Evolutionary conservation across 2,329 filamentous ascomycete species (phyloP).

Genomic region (Trichothecium roseum): DNA sequence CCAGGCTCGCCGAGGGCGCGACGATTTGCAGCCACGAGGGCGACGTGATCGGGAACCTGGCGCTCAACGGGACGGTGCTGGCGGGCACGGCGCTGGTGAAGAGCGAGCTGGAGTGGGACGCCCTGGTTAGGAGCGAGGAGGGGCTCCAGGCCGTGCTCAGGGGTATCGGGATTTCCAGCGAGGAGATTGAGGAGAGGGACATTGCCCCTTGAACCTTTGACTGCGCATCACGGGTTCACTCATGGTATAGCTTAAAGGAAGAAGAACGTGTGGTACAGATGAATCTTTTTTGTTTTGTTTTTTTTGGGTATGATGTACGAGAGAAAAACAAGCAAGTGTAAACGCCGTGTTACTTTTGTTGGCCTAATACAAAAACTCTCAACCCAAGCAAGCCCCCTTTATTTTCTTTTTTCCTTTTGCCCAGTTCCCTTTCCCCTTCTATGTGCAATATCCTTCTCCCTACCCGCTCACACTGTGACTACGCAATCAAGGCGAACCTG

Average conservation of each 20-base stretch:
- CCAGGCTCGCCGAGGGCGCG: conserved; percentile 41
- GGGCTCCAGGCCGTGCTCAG: conserved; percentile 13
- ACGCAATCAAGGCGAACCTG: no score
- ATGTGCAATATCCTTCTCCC: no score
- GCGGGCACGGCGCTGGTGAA: conserved; percentile 56
- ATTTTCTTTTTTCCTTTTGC: no score
- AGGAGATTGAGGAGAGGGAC: conserved; percentile 1
- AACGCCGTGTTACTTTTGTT: no score
- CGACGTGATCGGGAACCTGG: conserved; percentile 29
- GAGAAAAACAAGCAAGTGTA: no score
- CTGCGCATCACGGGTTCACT: not conserved
- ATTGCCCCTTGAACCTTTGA: not conserved
- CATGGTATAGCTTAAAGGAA: not conserved
- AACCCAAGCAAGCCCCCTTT: no score
- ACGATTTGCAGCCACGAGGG: conserved; percentile 16
- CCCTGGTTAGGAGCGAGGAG: conserved; percentile 27
- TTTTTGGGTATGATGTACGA: no score
- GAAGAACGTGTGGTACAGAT: no score
- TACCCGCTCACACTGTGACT: no score
- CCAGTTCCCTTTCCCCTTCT: no score
- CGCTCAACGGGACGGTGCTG: conserved; percentile 52
- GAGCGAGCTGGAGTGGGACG: conserved; percentile 45
- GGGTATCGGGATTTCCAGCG: conserved; percentile 18
- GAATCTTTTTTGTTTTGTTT: no score
- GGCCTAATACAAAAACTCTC: no score